Evolutionary conservation across 495 filamentous ascomycete species (phyloP), one percentile per base, ranked within the genome.

Genomic region (Elaphomyces granulatus): DNA sequence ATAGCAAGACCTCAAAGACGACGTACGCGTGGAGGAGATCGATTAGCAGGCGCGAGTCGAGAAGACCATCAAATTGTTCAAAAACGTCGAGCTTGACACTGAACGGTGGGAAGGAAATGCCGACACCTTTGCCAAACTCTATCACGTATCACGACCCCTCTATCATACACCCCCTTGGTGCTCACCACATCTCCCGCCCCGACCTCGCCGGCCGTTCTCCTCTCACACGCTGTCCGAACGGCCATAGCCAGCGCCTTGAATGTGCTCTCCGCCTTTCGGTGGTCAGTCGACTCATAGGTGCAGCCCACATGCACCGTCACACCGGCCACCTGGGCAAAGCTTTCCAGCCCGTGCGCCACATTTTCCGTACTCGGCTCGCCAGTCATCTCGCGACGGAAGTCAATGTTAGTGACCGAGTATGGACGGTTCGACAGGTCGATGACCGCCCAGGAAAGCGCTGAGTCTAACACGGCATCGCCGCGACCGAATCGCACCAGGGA

Each of bases 171-270:
- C 10, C 87, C 87, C 70, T 95, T 95, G 10, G 87, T 95, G 60
- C 87, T 94, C 20, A 85, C 81, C 20, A 95, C 75, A 72, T 98
- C 90, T 0, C 85, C 85, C 51, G 86, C 84, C 45, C 77, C 75
- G 34, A 83, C 83, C 39, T 75, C 71, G 2, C 90, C 74, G 20
- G 76, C 83, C 32, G 68, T 68, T 10, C 87, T 67, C 50, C 76
- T 65, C 40, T 67, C 71, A 37, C 77, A 87, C 30, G 90, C 90
- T 55, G 68, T 70, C 45, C 77, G 65, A 16, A 90, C 68, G 3
- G 90, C 90, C 36, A 90, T 75, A 1, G 90, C 90, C 44, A 95
- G 58, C 38, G 92, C 92, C 72, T 98, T 98, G 56, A 98, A 96
- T 32, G 90, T 90, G 54, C 82, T 88, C 73, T 98, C 90, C 19